Base-by-base conservation (phyloP, 2,329 filamentous ascomycete species). In the Fusarium sp. region DNA sequence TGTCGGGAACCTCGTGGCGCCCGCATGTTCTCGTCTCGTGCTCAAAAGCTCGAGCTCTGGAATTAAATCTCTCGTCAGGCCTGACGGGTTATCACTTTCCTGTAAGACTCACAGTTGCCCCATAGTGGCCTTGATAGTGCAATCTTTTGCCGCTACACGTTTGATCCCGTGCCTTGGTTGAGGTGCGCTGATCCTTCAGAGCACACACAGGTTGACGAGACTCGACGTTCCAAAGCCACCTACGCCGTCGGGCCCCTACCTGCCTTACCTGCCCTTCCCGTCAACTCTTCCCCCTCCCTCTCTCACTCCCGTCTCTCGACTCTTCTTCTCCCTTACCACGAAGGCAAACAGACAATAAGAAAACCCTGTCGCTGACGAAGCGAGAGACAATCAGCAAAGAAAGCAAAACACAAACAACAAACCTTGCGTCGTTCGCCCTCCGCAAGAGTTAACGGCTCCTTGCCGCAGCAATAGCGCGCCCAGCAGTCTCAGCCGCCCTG, bases 91-190 rank as follows among this genome's bases (percentile, higher is more conserved):
- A 30, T 37, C 32, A 25, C 39, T 64, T 59, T 66, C 50, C 65
- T 70, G 65, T 75, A 57, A 68, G 54, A 72, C 70, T 71, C 68
- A 68, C 34, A 65, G 74, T 60, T 69, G 71, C 72, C 72, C 72
- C 71, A 69, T 74, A 72, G 58, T 54, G 64, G 68, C 71, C 72
- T 74, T 66, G 61, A 63, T 72, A 74, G 64, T 73, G 67, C 71
- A 71, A 64, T 72, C 68, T 52, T 48, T 71, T 45, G 68, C 68
- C 61, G 64, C 72, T 72, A 43, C 65, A 66, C 58, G 48, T 52
- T 72, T 75, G 72, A 69, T 72, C 72, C 72, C 72, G 72, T 74
- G 73, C 73, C 73, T 76, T 75, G 73, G 52, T 75, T 62, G 61
- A 74, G 67, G 73, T 75, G 73, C 67, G 73, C 73, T 75, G 70